Conservation (phyloP, 2,329 filamentous ascomycete genomes). For the Microsporum audouinii region DNA sequence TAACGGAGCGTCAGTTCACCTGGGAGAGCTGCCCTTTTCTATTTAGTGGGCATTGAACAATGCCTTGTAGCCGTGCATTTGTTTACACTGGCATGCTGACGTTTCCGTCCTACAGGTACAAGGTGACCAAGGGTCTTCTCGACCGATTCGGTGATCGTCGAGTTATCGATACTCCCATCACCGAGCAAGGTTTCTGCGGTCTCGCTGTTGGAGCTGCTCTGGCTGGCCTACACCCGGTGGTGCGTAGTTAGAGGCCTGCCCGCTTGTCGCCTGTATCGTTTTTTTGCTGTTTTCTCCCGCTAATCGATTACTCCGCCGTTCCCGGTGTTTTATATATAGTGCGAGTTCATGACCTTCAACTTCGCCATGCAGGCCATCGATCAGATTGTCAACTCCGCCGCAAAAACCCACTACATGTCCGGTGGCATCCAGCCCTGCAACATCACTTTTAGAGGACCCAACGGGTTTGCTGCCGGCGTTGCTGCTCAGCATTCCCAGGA, state of each 20-base stretch:
- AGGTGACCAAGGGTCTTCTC: constrained; percentile 94
- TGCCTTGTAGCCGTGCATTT: background rate
- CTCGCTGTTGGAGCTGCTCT: constrained; percentile 89
- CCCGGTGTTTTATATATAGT: constrained; percentile 40
- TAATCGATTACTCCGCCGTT: background rate
- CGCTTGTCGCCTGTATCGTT: background rate
- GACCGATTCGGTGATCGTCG: constrained; percentile 96
- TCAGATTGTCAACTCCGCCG: constrained; percentile 97
- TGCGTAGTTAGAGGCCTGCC: constrained; percentile 41
- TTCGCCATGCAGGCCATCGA: constrained; percentile 99
- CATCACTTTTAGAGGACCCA: constrained; percentile 98
- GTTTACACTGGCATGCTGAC: background rate
- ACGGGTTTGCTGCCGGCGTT: constrained; percentile 93
- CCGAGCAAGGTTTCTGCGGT: constrained; percentile 89
- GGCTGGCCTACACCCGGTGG: constrained; percentile 84
- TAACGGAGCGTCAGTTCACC: constrained; percentile 65
- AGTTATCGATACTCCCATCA: constrained; percentile 97
- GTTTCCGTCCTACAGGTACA: constrained; percentile 51
- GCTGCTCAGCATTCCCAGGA: constrained; percentile 98
- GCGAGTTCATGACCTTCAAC: constrained; percentile 99
- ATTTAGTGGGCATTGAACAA: background rate
- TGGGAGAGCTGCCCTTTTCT: background rate
- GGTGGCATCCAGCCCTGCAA: constrained; percentile 99
- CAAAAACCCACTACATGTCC: constrained; percentile 99
- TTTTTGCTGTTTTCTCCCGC: background rate